phyloP scores from a whole-genome alignment of 2,329 filamentous ascomycete genomes.

The Talaromyces marneffei region DNA sequence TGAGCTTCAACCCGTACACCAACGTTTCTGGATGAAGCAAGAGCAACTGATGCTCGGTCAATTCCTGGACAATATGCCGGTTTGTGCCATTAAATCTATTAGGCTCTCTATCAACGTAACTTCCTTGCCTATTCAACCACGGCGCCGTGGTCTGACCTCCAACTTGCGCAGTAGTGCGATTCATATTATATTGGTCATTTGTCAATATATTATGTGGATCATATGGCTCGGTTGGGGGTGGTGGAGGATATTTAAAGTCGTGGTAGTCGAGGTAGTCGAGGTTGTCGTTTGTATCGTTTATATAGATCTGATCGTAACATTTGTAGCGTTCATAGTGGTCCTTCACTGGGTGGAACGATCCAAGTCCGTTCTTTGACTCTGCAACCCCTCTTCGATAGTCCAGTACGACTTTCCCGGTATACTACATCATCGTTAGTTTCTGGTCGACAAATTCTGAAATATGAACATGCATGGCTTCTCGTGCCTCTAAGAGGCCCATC shows the following conservation, averaged over 20 bases:
- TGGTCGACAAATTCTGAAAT: background rate
- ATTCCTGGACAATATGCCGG: background rate
- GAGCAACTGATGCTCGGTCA: background rate
- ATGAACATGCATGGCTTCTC: background rate
- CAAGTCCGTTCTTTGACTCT: background rate
- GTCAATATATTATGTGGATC: background rate
- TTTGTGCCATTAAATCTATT: background rate
- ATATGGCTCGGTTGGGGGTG: background rate
- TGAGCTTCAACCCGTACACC: background rate
- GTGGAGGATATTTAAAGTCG: background rate
- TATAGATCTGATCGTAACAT: background rate
- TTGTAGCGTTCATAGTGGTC: background rate
- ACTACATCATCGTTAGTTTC: background rate
- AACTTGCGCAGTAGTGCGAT: background rate
- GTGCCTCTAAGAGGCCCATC: background rate
- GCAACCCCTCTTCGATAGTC: background rate
- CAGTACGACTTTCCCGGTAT: background rate
- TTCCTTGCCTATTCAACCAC: background rate
- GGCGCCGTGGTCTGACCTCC: background rate
- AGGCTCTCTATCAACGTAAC: background rate
- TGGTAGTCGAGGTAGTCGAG: too few relatives aligned
- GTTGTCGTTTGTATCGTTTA: too few relatives aligned
- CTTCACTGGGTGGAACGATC: background rate
- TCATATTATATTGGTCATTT: background rate
- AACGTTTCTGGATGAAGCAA: background rate